Conservation (phyloP, 78 protist genomes). For the Guillardia theta region DNA sequence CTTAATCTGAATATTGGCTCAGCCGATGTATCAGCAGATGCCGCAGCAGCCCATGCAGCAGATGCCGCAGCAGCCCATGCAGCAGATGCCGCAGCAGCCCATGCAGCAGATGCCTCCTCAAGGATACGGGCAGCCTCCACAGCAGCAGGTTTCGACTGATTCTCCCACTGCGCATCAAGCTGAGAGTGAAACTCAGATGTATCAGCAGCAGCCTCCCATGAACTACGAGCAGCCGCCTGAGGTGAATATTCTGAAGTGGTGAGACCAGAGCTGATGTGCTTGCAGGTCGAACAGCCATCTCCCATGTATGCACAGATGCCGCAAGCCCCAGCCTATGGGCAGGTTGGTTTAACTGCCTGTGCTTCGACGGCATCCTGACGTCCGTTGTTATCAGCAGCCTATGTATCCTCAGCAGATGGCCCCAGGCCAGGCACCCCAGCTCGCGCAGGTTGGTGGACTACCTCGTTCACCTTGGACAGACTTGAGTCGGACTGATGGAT, state of each 20-base stretch:
- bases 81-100: slow-evolving; percentile 11
- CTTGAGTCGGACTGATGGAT: too few relatives aligned
- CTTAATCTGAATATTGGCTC: too few relatives aligned
- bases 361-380: too few relatives aligned
- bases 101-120: neutral
- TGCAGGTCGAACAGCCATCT: neutral
- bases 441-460: neutral
- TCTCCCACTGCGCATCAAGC: neutral
- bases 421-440: neutral
- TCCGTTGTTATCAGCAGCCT: neutral
- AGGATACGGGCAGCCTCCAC: neutral
- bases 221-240: neutral
- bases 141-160: neutral
- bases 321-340: neutral
- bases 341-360: too few relatives aligned
- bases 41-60: slow-evolving; percentile 25
- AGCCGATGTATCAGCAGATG: slow-evolving; percentile 23
- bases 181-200: neutral
- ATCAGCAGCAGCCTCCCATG: neutral
- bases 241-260: too few relatives aligned
- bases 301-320: slow-evolving; percentile 24
- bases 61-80: too few relatives aligned
- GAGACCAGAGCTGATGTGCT: too few relatives aligned
- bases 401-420: neutral
- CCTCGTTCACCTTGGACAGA: too few relatives aligned